Base-by-base conservation (phyloP, 768 basidiomycete species). In the Naematelia aurantialba region DNA sequence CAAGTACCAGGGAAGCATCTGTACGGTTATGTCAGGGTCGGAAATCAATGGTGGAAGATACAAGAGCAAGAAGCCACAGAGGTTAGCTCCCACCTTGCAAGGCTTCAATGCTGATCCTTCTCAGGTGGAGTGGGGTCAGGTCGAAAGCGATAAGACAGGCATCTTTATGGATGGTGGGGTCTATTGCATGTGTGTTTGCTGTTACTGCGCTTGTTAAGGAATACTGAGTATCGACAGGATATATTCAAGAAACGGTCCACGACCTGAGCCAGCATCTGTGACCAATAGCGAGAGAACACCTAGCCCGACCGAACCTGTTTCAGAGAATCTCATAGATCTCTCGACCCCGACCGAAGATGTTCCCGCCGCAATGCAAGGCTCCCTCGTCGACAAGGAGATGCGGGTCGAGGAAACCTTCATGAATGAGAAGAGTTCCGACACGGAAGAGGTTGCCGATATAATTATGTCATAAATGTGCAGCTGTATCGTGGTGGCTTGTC, bases 101-200 rank as follows among this genome's bases (percentile, higher is more conserved):
- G 59, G 53, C 49, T 25, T n/a, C n/a, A n/a, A n/a, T n/a, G n/a
- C n/a, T n/a, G n/a, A n/a, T n/a, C n/a, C n/a, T n/a, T n/a, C n/a
- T n/a, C n/a, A n/a, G n/a, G n/a, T n/a, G n/a, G 58, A 65, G 19
- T 73, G 62, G 62, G 56, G 61, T 42, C 50, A 27, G 10, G 62
- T 73, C 17, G 58, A 25, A 10, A 42, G 17, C 5, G 72, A 73
- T 59, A 58, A 59, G 46, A 68, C 67, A 1, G 72, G 72, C 13
- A 44, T 73, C 22, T 70, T 58, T 49, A 69, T 70, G 63, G 69
- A 70, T 34, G 72, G 68, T 14, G 72, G 72, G 10, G 62, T 69
- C 17, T 73, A 73, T 50, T 31, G 61, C 17, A 50, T 67, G 64
- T 65, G 27, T 50, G 64, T 50, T 13, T 11, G n/a, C 17, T 12